phyloP scores from a whole-genome alignment of 1,284 basidiomycete genomes.

The Ganoderma boninense region DNA sequence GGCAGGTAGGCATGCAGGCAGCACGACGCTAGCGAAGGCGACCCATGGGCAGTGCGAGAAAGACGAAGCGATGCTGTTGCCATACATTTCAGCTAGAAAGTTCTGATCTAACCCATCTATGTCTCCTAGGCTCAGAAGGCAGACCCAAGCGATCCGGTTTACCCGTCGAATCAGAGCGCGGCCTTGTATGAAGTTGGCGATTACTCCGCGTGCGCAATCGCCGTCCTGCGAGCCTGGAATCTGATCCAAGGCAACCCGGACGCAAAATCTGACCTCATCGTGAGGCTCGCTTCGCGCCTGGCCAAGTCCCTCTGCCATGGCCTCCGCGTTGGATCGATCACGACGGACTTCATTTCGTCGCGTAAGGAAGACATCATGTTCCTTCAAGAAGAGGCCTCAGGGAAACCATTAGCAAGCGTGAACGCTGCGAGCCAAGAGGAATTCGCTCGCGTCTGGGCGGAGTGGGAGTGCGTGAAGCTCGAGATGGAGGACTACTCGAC shows the following conservation, averaged over 20 bases:
- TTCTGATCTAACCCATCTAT: neutral
- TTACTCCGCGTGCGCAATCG: constrained; percentile 36
- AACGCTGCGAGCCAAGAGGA: neutral
- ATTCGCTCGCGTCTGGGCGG: neutral
- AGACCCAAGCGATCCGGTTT: constrained; percentile 29
- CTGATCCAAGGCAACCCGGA: constrained; percentile 4
- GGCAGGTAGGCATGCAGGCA: neutral
- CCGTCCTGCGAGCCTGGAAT: constrained; percentile 39
- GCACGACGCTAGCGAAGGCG: neutral
- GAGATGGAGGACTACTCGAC: neutral
- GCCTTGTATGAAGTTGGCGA: constrained; percentile 44
- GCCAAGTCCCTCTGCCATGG: neutral
- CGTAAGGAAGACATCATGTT: neutral
- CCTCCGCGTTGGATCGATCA: neutral
- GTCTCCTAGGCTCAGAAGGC: constrained; percentile 26
- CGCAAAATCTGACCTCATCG: neutral
- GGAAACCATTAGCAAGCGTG: neutral
- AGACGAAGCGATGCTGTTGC: neutral
- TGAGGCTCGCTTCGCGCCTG: neutral
- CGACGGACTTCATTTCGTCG: neutral
- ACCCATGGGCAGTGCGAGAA: neutral
- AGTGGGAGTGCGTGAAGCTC: neutral
- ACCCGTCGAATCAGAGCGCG: constrained; percentile 46
- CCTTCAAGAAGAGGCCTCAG: neutral
- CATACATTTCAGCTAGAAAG: neutral